These are phyloP conservation scores for Nicotiana attenuata DNA, from an alignment of 257 asterid species.

Conservation along the genomic window DNA sequence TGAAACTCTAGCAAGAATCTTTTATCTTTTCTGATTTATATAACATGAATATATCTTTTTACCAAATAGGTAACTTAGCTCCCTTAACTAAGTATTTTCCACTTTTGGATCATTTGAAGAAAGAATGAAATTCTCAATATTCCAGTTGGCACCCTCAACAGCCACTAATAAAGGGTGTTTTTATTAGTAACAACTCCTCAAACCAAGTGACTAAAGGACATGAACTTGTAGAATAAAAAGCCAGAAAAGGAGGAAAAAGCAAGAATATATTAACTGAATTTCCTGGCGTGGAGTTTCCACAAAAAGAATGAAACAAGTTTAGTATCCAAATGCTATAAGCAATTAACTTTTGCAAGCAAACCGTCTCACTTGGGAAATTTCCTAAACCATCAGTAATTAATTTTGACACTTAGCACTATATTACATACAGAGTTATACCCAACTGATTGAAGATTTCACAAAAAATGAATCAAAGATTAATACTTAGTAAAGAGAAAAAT, in stretches of 20 bases:
- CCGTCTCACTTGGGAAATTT: constrained; percentile 10
- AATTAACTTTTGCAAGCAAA: not conserved
- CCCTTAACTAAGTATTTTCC: constrained; percentile 10
- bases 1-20: not conserved
- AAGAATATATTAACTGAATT: not conserved
- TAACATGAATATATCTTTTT: not conserved
- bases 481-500: not conserved
- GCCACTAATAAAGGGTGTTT: not conserved
- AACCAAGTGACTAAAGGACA: not conserved
- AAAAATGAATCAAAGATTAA: not conserved
- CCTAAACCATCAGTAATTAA: not conserved
- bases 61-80: not conserved
- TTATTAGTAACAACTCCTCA: constrained; percentile 2
- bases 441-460: not conserved
- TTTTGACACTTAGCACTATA: not conserved
- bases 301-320: not conserved
- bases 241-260: constrained; percentile 3
- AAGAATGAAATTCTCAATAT: not conserved
- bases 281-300: not conserved
- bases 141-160: constrained; percentile 4
- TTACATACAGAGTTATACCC: not conserved
- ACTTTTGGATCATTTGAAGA: constrained; percentile 1
- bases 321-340: not conserved
- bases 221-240: constrained; percentile 4
- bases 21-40: not conserved